A percentile compares a stretch with the other conserved stretches of the same genome.
These are phyloP conservation scores for Lentinula lateritia DNA, from an alignment of 768 basidiomycete genomes.

Conservation along the genomic window DNA sequence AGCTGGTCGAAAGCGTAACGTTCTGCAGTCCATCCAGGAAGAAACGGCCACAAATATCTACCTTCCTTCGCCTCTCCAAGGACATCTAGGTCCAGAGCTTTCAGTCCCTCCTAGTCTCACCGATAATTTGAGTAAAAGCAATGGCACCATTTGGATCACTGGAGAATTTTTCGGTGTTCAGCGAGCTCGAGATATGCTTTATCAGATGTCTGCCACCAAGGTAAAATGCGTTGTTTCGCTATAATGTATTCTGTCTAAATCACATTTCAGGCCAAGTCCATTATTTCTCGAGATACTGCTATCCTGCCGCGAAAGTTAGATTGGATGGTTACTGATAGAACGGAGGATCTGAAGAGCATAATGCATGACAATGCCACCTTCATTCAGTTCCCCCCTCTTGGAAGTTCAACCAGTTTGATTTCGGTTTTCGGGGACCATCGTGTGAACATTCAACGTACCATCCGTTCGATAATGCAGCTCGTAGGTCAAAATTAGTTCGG, in stretches of 20 bases:
- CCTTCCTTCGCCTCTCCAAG: constrained; percentile 85
- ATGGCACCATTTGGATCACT: constrained; percentile 90
- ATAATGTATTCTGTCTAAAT: neutral
- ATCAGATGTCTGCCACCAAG: constrained; percentile 82
- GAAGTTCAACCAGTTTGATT: constrained; percentile 88
- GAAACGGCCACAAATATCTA: constrained; percentile 98
- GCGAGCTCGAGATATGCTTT: constrained; percentile 91
- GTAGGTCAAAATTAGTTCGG: constrained; percentile 40
- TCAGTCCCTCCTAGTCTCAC: constrained; percentile 33
- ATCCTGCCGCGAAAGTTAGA: constrained; percentile 95
- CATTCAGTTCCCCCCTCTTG: constrained; percentile 89
- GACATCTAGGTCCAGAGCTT: constrained; percentile 69
- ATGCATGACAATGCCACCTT: constrained; percentile 98
- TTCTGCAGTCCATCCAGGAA: constrained; percentile 90
- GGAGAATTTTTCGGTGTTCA: constrained; percentile 97
- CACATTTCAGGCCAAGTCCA: constrained; percentile 64
- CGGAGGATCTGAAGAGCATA: constrained; percentile 85
- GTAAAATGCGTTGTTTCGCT: constrained; percentile 31
- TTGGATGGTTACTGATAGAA: constrained; percentile 97
- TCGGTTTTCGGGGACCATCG: constrained; percentile 92
- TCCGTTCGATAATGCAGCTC: constrained; percentile 90
- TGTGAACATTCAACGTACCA: constrained; percentile 91
- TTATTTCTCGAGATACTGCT: constrained; percentile 90
- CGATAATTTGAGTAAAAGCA: constrained; percentile 42
- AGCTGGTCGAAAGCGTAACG: constrained; percentile 80